Base-by-base conservation (phyloP, 192 early-diverging fungal genomes). In the Backusella parvicylindrica region DNA sequence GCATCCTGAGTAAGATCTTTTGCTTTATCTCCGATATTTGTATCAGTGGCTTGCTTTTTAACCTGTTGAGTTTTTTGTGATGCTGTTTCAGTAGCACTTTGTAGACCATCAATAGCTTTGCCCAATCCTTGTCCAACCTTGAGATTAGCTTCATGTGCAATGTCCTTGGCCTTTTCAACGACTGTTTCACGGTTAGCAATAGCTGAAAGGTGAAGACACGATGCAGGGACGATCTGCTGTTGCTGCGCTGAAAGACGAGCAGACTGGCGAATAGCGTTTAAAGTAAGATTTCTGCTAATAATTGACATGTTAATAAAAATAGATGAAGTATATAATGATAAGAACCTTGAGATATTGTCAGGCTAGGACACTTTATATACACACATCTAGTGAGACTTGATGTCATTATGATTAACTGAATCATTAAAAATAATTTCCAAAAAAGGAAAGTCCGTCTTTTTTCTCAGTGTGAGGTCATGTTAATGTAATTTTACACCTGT, bases 121-220 rank as follows among this genome's bases (percentile, higher is more conserved):
- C 64, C 40, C 18, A 60, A 26, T 7, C 49, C 68, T 30, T 70
- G 7, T 49, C 78, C 78, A 43, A 32, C 78, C 68, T 79, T 79
- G 4, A 79, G 37, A 30, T 79, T 79, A 23, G 21, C 78, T 16
- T 79, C 73, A 36, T 79, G 73, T 35, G 64, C 78, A 50, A 79
- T 60, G 6, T 79, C 72, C 26, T 79, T 79, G 16, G 63, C 73
- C 15, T 70, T 75, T 26, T 75, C 78, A 49, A 74, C 32, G 1
- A 70, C 50, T 26, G 21, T 68, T 49, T 78, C 67, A 41, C 53
- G 53, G 12, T 28, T 23, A 26, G 53, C 11, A 60, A 60, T 23
- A 26, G 53, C 53, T 1, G 53, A 60, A 28, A 60, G 2, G n/a
- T 60, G 53, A 60, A 60, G 53, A 60, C 28, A 28, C 7, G 53